phyloP scores from a whole-genome alignment of 2,329 filamentous ascomycete species.

The Cladobotryum mycophilum region DNA sequence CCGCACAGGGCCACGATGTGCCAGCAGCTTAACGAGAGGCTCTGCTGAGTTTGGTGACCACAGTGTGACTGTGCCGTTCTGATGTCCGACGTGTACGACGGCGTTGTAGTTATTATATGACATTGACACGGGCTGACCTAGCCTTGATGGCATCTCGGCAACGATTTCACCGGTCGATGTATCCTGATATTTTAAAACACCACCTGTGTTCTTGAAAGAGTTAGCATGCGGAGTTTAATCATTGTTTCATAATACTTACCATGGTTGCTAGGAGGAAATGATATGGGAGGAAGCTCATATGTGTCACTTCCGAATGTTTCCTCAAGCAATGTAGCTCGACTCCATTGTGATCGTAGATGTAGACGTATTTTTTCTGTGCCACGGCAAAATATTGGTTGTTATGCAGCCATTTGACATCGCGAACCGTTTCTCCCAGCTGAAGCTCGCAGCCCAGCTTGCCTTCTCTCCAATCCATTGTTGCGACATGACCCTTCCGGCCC shows the following conservation, averaged over 20 bases:
- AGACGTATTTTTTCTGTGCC: conserved; percentile 92
- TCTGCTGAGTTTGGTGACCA: conserved; percentile 92
- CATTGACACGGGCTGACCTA: conserved; percentile 77
- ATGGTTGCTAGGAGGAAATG: conserved; percentile 89
- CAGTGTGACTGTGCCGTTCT: conserved; percentile 88
- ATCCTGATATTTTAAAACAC: conserved; percentile 89
- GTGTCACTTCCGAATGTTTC: conserved; percentile 84
- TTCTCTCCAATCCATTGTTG: conserved; percentile 92
- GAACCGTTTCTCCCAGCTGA: conserved; percentile 82
- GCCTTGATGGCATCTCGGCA: conserved; percentile 74
- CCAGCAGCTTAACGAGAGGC: conserved; percentile 83
- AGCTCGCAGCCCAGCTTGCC: conserved; percentile 88
- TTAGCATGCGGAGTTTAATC: background rate
- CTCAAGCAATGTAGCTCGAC: conserved; percentile 88
- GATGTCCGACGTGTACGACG: conserved; percentile 84
- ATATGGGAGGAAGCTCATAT: conserved; percentile 94
- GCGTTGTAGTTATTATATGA: conserved; percentile 89
- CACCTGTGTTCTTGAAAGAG: conserved; percentile 58
- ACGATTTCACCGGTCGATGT: conserved; percentile 88
- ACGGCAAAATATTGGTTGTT: conserved; percentile 94
- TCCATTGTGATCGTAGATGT: conserved; percentile 89
- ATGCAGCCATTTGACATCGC: conserved; percentile 87
- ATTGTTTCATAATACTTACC: conserved; percentile 41
- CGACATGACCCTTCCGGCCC: conserved; percentile 88
- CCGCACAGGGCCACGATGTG: conserved; percentile 83